Evolutionary conservation across 129 eudicot genomes (phyloP), one percentile per base, ranked within the genome.

Genomic region (Erigeron canadensis): DNA sequence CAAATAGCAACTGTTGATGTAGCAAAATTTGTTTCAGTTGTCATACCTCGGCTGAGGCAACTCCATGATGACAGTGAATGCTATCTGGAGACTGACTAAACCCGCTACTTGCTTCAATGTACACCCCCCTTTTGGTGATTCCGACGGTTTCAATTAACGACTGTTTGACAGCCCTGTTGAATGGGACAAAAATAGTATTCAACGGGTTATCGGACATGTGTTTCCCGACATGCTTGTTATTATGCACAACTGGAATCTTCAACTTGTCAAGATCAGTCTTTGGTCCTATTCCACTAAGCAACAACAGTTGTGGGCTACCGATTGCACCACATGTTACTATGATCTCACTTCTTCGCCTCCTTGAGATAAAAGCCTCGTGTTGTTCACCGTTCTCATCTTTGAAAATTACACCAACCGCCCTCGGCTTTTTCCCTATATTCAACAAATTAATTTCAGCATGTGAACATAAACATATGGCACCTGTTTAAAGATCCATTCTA

Each of bases 271-370:
- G 94, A 46, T 94, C 93, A 9, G 60, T 47, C 77, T 81, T 84
- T 1, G 97, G 97, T 48, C 99, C 99, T 64, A 94, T 84, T 47
- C 99, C 99, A 44, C 99, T 90, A 1, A 94, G 87, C 38, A 94
- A 80, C 47, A 94, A 80, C 72, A 94, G 69, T 8, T 94, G 99
- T n/a, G 99, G 99, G 84, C 97, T 94, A 47, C 97, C 99, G 42
- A 94, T 86, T 3, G 99, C 97, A 34, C 99, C 97, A 42, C 82
- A 75, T 2, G 97, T 77, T 57, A 89, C 69, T 47, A 90, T 87
- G 59, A 94, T 61, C 75, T 94, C 97, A 66, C 97, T 94, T 44
- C 68, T 71, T 13, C 22, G 66, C 70, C 83, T 81, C 62, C 68
- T 84, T 5, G 91, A 86, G 40, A 94, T 79, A 51, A 28, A 60